A percentile compares a stretch with the other conserved stretches of the same genome.
Conservation (phyloP, 2,329 filamentous ascomycete genomes). For the Emericellopsis atlantica region DNA sequence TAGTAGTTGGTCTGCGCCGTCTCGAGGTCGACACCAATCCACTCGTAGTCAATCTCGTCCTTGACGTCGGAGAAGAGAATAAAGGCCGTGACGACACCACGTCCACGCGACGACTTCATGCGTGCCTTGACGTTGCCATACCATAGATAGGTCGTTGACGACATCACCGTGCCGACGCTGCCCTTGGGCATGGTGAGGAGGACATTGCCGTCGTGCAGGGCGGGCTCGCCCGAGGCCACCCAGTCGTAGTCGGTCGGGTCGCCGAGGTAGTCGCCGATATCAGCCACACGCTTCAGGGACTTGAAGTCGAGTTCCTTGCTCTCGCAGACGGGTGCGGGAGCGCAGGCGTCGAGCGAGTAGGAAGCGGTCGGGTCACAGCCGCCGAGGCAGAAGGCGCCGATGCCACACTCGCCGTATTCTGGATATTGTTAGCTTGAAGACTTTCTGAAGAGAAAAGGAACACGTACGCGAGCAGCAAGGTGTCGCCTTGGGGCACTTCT, state of each 20-base stretch:
- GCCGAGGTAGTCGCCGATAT: constrained; percentile 76
- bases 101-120: constrained; percentile 72
- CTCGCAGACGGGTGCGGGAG: constrained; percentile 72
- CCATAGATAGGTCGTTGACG: constrained; percentile 83
- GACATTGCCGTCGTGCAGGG: constrained; percentile 54
- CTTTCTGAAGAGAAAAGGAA: background rate
- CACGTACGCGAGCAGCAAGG: constrained; percentile 72
- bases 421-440: constrained; percentile 8
- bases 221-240: constrained; percentile 72
- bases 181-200: constrained; percentile 82
- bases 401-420: constrained; percentile 91
- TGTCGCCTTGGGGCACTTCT: constrained; percentile 57
- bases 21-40: constrained; percentile 66
- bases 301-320: constrained; percentile 62
- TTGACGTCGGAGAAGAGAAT: constrained; percentile 92
- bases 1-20: constrained; percentile 92
- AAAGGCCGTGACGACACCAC: constrained; percentile 92
- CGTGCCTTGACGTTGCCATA: constrained; percentile 85
- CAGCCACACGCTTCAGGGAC: constrained; percentile 51
- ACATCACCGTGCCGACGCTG: constrained; percentile 77
- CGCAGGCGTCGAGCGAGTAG: constrained; percentile 70
- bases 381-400: constrained; percentile 89
- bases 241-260: constrained; percentile 72
- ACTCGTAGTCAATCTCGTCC: constrained; percentile 98
- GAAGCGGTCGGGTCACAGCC: constrained; percentile 87